A percentile compares a stretch with the other conserved stretches of the same genome.
Conservation (phyloP, 768 basidiomycete genomes). For the Xerocomellus intermedius region DNA sequence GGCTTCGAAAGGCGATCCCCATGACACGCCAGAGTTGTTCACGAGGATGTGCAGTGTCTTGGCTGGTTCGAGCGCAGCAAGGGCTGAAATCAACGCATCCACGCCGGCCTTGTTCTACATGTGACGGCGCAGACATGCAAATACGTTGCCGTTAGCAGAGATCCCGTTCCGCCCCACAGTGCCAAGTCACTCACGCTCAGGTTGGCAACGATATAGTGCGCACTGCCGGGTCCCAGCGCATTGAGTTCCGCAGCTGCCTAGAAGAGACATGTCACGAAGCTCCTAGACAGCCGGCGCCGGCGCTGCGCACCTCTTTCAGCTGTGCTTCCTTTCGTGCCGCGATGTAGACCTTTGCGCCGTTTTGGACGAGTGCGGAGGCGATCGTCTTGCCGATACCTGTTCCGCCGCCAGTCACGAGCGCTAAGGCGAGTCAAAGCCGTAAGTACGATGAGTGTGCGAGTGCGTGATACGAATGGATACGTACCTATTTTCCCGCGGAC, state of each 20-base stretch:
- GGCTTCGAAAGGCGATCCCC: slow-evolving; percentile 69
- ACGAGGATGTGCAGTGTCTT: slow-evolving; percentile 76
- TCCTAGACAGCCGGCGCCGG: slow-evolving; percentile 34
- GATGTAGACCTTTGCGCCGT: slow-evolving; percentile 88
- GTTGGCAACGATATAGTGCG: slow-evolving; percentile 74
- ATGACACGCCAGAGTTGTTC: slow-evolving; percentile 80
- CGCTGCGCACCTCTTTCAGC: slow-evolving; percentile 60
- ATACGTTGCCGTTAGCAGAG: not conserved
- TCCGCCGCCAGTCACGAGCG: slow-evolving; percentile 80
- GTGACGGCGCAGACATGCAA: not conserved
- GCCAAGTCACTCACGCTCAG: slow-evolving; percentile 51
- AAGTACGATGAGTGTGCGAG: not conserved
- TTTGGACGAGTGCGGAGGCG: slow-evolving; percentile 76
- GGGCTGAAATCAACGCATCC: slow-evolving; percentile 63
- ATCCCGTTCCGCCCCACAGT: not conserved
- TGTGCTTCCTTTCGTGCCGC: slow-evolving; percentile 80
- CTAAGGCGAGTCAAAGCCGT: slow-evolving; percentile 33
- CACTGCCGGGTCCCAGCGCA: slow-evolving; percentile 55
- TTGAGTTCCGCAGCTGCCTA: slow-evolving; percentile 61
- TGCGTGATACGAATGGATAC: slow-evolving; percentile 8
- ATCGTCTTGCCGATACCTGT: slow-evolving; percentile 86
- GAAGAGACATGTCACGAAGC: not conserved
- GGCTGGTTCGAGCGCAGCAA: slow-evolving; percentile 59
- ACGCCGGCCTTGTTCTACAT: slow-evolving; percentile 76
- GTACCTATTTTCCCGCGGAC: slow-evolving; percentile 69